Evolutionary conservation across 2,329 filamentous ascomycete species (phyloP), one percentile per base, ranked within the genome.

Genomic region (Penicillium sp.): DNA sequence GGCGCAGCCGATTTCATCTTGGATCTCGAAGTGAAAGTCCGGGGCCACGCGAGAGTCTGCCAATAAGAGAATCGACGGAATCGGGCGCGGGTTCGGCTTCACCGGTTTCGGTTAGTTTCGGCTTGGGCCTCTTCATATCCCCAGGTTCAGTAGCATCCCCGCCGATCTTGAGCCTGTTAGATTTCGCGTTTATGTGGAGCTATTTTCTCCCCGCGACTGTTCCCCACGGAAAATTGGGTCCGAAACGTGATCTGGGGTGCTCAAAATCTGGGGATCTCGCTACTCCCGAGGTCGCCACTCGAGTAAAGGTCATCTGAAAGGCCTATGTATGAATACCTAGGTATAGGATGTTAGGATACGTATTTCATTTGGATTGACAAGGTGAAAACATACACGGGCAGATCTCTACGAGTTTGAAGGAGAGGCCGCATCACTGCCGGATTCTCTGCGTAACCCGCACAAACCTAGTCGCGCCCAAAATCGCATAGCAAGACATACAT

Each of bases 161-260:
- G 55, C 53, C 55, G 53, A 54, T 56, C 55, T 31, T 47, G 38
- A 33, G 44, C 53, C 50, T 53, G 46, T 52, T 47, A 52, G 44
- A 37, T 41, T 48, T 44, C 33, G 23, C 18, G n/a, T 40, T 20
- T 27, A 6, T 15, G 23, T 40, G 38, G 38, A 27, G 38, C 27
- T 20, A 6, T 25, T 4, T 6, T 15, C 20, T 24, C 37, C 37
- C 20, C 20, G 9, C 37, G 37, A 39, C 37, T 13, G 5, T 20
- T 10, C 25, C 37, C 37, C 29, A 50, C 23, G 37, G 4, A 44
- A 51, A 47, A 44, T 27, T 44, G 44, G 49, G 35, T 51, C 49
- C 15, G 6, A 23, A 20, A 5, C 20, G 18, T 38, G n/a, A 41
- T 44, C 48, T 32, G 33, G 44, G 44, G 23, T 42, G 25, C 38